These are phyloP conservation scores for Botrytis tulipae DNA, from an alignment of 2,329 filamentous ascomycete genomes.

Conservation along the genomic window DNA sequence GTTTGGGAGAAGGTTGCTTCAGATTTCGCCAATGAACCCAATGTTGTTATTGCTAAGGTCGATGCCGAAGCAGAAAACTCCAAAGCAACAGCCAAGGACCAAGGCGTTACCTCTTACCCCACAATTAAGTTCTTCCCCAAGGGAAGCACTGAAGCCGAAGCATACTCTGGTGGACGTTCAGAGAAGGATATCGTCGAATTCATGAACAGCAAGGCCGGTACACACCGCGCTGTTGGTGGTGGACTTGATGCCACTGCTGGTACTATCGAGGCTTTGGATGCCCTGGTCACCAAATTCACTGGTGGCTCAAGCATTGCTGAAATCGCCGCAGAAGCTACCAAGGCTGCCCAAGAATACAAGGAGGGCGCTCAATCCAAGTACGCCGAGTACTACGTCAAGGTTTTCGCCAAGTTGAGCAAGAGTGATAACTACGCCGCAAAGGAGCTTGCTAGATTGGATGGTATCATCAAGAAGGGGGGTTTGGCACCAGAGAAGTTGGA, in stretches of 20 bases:
- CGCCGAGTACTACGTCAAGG: constrained; percentile 90
- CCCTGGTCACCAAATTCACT: constrained; percentile 70
- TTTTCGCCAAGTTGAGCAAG: constrained; percentile 78
- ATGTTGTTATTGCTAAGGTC: constrained; percentile 88
- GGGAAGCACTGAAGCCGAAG: constrained; percentile 68
- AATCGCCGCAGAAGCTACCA: constrained; percentile 68
- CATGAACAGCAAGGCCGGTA: constrained; percentile 86
- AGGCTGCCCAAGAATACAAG: constrained; percentile 64
- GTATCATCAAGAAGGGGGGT: constrained; percentile 81
- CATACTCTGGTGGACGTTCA: constrained; percentile 72
- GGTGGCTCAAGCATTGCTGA: constrained; percentile 58
- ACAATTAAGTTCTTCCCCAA: constrained; percentile 98
- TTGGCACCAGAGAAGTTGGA: constrained; percentile 83
- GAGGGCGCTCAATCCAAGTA: constrained; percentile 68
- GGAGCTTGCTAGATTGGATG: constrained; percentile 77
- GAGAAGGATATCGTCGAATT: constrained; percentile 76
- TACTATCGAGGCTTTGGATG: constrained; percentile 76
- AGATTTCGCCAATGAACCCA: constrained; percentile 74
- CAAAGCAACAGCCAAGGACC: constrained; percentile 72
- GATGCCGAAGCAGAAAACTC: constrained; percentile 86
- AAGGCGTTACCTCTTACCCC: constrained; percentile 83
- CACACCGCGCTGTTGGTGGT: constrained; percentile 79
- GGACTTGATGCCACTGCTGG: constrained; percentile 76
- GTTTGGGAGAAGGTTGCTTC: constrained; percentile 83
- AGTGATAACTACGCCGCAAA: constrained; percentile 79